Evolutionary conservation across 495 filamentous ascomycete genomes (phyloP), one percentile per base, ranked within the genome.

Genomic region (Neurospora sp.): DNA sequence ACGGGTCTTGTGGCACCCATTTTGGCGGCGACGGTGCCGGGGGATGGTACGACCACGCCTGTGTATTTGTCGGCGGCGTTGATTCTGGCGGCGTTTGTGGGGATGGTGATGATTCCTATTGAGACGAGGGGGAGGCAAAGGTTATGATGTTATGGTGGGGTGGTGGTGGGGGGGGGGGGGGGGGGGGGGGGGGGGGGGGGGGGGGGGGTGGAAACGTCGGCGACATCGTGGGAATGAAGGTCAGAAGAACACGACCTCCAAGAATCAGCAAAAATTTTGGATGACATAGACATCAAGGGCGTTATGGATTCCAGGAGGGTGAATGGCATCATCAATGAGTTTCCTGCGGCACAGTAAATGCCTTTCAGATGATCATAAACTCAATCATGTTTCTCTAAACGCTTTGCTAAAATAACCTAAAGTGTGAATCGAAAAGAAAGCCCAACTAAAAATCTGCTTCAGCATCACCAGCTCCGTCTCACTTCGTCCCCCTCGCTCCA

Each of bases 1-100:
- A 89, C 89, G 44, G 93, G 93, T 1, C 86, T 95, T 38, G 83
- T 94, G 78, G 92, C 93, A 37, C 93, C 93, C 0, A 85, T 95
- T 14, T 84, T 95, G 66, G 93, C 92, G 7, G 92, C 93, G 73
- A 92, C 89, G 77, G 78, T 85, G 27, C 89, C 91, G 1, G 88
- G 91, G 71, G 82, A 93, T 40, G 84, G 89, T 66, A 90, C 90
- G n/a, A 83, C 86, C 0, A 86, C 86, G 42, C 93, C 92, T 5
- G 89, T 95, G 3, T 95, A 93, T 80, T 84, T 94, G 69, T 89
- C 89, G 71, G 92, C 90, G 0, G 87, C 84, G 41, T 79, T 94
- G 74, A 92, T 94, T 76, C 77, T 94, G 54, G 87, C 85, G 0
- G 89, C 92, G 0, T 91, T 90, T 35, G 74, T 89, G 42, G 81